Percentiles rank a stretch among this genome's conserved stretches.
These are phyloP conservation scores for Cyclocybe aegerita DNA, from an alignment of 768 basidiomycete genomes.

Conservation along the genomic window DNA sequence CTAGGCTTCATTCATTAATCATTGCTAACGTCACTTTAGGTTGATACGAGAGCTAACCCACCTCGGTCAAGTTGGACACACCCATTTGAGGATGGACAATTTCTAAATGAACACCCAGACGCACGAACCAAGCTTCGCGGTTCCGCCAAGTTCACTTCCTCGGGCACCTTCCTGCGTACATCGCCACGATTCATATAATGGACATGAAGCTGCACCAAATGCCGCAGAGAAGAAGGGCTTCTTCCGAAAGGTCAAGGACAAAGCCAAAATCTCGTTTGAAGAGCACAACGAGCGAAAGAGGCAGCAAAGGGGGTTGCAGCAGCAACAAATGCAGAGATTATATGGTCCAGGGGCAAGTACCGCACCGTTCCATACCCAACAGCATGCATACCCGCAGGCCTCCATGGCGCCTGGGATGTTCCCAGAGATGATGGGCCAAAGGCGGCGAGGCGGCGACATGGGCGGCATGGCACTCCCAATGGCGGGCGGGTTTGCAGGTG, in stretches of 20 bases:
- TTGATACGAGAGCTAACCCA: slow-evolving; percentile 62
- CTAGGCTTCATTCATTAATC: not conserved
- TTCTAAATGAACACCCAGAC: slow-evolving; percentile 55
- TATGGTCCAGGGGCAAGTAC: not conserved
- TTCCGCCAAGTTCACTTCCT: slow-evolving; percentile 3
- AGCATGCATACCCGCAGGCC: slow-evolving; percentile 19
- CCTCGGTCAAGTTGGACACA: slow-evolving; percentile 73
- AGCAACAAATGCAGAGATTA: slow-evolving; percentile 22
- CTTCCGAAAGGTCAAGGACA: slow-evolving; percentile 63
- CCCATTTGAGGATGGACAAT: slow-evolving; percentile 69
- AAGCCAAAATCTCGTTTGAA: slow-evolving; percentile 61
- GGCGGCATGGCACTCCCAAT: slow-evolving; percentile 34
- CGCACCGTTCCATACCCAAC: slow-evolving; percentile 15
- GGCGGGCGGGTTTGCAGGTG: slow-evolving; percentile 48
- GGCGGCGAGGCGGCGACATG: slow-evolving; percentile 16
- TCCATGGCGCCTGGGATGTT: slow-evolving; percentile 1
- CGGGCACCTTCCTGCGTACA: slow-evolving; percentile 2
- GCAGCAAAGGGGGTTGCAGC: slow-evolving; percentile 21
- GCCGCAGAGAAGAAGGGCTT: slow-evolving; percentile 45
- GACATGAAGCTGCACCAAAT: slow-evolving; percentile 13
- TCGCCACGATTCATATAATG: slow-evolving; percentile 29
- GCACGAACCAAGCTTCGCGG: slow-evolving; percentile 32
- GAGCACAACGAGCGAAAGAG: slow-evolving; percentile 60
- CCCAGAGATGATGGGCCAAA: slow-evolving; percentile 5
- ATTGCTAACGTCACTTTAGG: slow-evolving; percentile 30